Evolutionary conservation across 108 stramenopile genomes (phyloP).

Genomic region (Cyclotella distinguenda): DNA sequence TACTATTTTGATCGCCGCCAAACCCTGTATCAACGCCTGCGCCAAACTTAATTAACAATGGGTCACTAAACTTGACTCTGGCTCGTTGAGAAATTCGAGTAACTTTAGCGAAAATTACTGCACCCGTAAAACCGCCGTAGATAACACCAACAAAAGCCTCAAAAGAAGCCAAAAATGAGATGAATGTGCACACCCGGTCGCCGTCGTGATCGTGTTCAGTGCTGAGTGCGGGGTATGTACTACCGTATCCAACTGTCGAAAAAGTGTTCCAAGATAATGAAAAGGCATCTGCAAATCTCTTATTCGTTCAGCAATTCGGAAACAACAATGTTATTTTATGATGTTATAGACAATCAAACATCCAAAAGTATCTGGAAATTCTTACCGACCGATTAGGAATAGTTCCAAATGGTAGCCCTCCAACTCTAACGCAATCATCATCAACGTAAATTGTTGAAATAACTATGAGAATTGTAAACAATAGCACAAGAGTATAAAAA

Average conservation of each 20-base stretch:
- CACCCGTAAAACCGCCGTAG: slow-evolving; percentile 64
- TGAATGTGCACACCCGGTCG: slow-evolving; percentile 43
- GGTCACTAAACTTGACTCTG: slow-evolving; percentile 57
- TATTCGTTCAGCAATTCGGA: neutral
- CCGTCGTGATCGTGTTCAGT: slow-evolving; percentile 35
- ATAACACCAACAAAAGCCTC: slow-evolving; percentile 74
- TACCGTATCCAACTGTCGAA: slow-evolving; percentile 53
- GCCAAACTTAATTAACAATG: slow-evolving; percentile 62
- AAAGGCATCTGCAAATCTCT: slow-evolving; percentile 44
- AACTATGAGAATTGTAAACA: slow-evolving; percentile 26
- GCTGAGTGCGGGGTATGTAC: slow-evolving; percentile 26
- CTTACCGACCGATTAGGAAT: slow-evolving; percentile 14
- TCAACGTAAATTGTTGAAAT: slow-evolving; percentile 27
- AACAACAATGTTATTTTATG: neutral
- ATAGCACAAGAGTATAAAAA: slow-evolving; percentile 25
- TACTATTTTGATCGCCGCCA: neutral
- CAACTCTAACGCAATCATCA: slow-evolving; percentile 29
- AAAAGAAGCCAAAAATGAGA: slow-evolving; percentile 50
- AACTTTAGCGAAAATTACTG: slow-evolving; percentile 76
- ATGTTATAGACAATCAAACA: neutral
- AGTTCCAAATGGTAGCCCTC: slow-evolving; percentile 5
- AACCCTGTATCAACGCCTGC: slow-evolving; percentile 33
- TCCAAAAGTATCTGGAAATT: no score
- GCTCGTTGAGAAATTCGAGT: slow-evolving; percentile 61
- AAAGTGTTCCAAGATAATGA: slow-evolving; percentile 54